Evolutionary conservation across 495 filamentous ascomycete species (phyloP).

Genomic region (Cudoniella acicularis): DNA sequence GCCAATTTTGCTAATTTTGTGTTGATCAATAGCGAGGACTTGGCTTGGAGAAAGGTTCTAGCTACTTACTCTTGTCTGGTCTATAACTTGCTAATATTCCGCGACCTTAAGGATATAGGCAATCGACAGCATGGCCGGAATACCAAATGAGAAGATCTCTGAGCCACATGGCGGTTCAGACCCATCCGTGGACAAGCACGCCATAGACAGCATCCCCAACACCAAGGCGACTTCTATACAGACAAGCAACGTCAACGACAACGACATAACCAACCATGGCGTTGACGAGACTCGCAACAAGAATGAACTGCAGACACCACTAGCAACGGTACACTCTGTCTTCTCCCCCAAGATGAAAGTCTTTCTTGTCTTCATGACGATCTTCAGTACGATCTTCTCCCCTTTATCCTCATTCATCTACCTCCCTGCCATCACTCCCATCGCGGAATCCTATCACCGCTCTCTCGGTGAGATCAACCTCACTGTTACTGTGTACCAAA

Average conservation of each 20-base stretch:
- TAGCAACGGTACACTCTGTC: neutral
- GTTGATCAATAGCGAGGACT: too few relatives aligned
- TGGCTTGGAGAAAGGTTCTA: too few relatives aligned
- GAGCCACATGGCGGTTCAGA: neutral
- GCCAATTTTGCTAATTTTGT: too few relatives aligned
- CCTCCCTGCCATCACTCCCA: slow-evolving; percentile 31
- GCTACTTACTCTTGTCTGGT: too few relatives aligned
- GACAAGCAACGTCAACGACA: neutral
- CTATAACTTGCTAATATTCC: too few relatives aligned
- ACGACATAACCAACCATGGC: neutral
- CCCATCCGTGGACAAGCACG: neutral
- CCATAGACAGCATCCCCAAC: neutral
- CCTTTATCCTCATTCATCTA: slow-evolving; percentile 37
- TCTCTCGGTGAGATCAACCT: slow-evolving; percentile 30
- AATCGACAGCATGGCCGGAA: neutral
- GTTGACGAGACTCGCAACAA: neutral
- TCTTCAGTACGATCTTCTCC: slow-evolving; percentile 32
- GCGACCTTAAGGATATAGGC: neutral
- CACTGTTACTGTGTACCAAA: slow-evolving; percentile 33
- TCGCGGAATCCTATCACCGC: slow-evolving; percentile 23
- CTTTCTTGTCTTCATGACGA: slow-evolving; percentile 30
- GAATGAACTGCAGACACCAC: neutral
- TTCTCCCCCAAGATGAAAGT: neutral
- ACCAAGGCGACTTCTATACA: neutral
- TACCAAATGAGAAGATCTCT: neutral